Conservation (phyloP, 495 filamentous ascomycete genomes). For the Penicillium dipodomyicola region DNA sequence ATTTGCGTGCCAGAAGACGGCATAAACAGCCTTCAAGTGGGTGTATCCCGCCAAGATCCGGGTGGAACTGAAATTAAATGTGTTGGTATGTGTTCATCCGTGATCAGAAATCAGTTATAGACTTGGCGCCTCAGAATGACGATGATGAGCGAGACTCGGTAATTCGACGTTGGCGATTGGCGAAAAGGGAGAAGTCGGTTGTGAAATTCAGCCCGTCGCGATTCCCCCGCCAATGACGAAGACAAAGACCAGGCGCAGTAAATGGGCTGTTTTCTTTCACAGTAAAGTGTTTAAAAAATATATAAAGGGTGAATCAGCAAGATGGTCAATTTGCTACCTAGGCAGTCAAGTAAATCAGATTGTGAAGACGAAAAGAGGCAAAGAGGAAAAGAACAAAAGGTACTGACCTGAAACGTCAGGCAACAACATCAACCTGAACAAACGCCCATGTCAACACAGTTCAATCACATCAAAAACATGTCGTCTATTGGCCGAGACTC, state of each 20-base stretch:
- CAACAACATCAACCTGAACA: background rate
- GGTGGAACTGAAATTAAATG: background rate
- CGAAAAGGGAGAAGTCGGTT: conserved; percentile 2
- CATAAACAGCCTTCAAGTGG: background rate
- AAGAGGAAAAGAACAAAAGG: background rate
- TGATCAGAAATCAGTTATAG: conserved; percentile 3
- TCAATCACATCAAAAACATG: conserved; percentile 10
- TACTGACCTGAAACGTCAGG: background rate
- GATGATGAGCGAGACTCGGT: conserved; percentile 9
- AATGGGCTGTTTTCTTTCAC: background rate
- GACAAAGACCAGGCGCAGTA: background rate
- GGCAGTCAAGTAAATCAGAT: too few relatives aligned
- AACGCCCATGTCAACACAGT: background rate
- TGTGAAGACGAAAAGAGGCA: background rate
- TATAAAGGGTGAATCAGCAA: conserved; percentile 1
- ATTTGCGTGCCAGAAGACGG: background rate
- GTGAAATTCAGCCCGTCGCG: conserved; percentile 19
- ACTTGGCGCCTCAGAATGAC: conserved; percentile 1
- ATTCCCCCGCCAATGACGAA: conserved; percentile 22
- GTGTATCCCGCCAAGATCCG: conserved; percentile 1
- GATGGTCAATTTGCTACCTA: background rate
- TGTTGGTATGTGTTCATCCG: too few relatives aligned
- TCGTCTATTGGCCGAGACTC: conserved; percentile 1
- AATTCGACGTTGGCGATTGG: conserved; percentile 12
- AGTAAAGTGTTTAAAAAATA: background rate